Percentiles rank a stretch among this genome's conserved stretches.
phyloP scores from a whole-genome alignment of 2,329 filamentous ascomycete species.

The Penicillium sp. region DNA sequence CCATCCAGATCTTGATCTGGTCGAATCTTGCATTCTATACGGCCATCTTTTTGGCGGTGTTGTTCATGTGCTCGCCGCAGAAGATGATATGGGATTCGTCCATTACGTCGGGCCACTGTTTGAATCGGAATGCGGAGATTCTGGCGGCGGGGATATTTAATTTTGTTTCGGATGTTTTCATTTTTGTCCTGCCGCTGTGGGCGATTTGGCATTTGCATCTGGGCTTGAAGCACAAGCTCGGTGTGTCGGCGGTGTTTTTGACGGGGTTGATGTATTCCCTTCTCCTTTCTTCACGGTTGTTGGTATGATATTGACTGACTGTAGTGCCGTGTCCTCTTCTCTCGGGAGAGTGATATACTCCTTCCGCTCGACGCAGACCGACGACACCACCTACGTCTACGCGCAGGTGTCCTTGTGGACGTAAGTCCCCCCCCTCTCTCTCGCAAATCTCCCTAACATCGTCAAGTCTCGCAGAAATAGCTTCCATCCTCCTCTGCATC shows the following conservation, averaged over 20 bases:
- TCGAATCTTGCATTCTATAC: background rate
- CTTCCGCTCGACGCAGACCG: background rate
- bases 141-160: background rate
- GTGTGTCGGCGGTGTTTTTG: background rate
- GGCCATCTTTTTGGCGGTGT: background rate
- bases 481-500: background rate
- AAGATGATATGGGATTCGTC: background rate
- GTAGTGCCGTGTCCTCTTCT: background rate
- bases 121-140: background rate
- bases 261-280: background rate
- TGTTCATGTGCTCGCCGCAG: background rate
- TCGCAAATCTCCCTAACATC: background rate
- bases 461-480: background rate
- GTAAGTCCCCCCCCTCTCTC: background rate
- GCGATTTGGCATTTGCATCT: conserved; percentile 1
- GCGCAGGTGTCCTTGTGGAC: conserved; percentile 1
- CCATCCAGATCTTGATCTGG: background rate
- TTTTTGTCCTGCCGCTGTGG: conserved; percentile 3
- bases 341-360: background rate
- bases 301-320: background rate
- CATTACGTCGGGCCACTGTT: background rate
- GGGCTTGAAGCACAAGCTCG: background rate
- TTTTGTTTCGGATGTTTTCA: background rate
- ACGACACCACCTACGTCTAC: background rate
- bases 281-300: too few species aligned